Percentiles rank a stretch among this genome's conserved stretches.
Evolutionary conservation across 2,329 filamentous ascomycete genomes (phyloP).

Genomic region (Fusarium mangiferae): DNA sequence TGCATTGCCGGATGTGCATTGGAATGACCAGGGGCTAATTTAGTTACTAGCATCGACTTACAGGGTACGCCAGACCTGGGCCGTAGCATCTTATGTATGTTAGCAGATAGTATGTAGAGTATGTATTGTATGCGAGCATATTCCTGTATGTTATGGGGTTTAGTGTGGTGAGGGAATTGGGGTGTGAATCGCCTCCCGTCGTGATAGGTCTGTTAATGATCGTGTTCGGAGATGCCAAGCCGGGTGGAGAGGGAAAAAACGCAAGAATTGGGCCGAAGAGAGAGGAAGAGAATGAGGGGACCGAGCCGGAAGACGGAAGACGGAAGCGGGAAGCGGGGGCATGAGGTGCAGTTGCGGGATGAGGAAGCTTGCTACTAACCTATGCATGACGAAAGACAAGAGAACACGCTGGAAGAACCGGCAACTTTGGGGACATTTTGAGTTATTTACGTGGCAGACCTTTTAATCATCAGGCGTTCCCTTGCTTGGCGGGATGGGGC

Average conservation of each 20-base stretch:
- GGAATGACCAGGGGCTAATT: not conserved
- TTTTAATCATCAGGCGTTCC: not conserved
- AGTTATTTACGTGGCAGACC: not conserved
- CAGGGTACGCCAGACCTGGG: not conserved
- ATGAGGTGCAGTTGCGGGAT: slow-evolving; percentile 8
- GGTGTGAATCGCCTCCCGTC: not conserved
- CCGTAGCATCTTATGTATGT: slow-evolving; percentile 24
- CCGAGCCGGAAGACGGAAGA: slow-evolving; percentile 34
- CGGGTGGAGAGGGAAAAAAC: slow-evolving; percentile 16
- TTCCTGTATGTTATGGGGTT: slow-evolving; percentile 14
- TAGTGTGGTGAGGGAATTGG: slow-evolving; percentile 26
- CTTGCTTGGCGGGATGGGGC: not conserved
- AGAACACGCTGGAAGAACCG: slow-evolving; percentile 21
- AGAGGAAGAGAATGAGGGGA: slow-evolving; percentile 14
- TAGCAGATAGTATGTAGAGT: not conserved
- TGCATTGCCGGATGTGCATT: not conserved
- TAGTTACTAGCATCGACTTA: not conserved
- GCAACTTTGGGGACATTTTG: slow-evolving; percentile 8
- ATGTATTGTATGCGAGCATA: not conserved
- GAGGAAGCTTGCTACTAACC: not conserved
- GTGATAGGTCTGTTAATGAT: slow-evolving; percentile 15
- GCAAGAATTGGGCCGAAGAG: slow-evolving; percentile 26
- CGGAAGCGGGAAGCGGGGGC: slow-evolving; percentile 29
- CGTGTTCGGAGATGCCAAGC: slow-evolving; percentile 30
- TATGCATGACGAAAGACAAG: slow-evolving; percentile 38